These are phyloP conservation scores for Colletotrichum lupini DNA, from an alignment of 2,329 filamentous ascomycete genomes.

Conservation along the genomic window DNA sequence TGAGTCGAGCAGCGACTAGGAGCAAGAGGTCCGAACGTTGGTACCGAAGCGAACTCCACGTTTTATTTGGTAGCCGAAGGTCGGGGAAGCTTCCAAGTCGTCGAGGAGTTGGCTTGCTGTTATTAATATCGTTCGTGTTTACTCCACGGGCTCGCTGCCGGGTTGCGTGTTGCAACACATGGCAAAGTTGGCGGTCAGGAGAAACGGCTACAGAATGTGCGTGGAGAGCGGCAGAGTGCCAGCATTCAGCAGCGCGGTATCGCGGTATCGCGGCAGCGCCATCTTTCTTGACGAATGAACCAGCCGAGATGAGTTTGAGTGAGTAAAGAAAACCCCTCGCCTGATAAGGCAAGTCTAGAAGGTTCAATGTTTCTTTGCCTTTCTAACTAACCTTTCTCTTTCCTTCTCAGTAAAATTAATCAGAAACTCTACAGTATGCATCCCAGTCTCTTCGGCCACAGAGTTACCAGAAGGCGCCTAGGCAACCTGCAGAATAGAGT, in stretches of 20 bases:
- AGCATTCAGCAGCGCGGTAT: no score
- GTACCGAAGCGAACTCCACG: not conserved
- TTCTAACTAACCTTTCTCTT: not conserved
- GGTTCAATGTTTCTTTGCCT: not conserved
- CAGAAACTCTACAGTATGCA: not conserved
- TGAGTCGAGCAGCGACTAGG: not conserved
- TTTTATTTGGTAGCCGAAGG: not conserved
- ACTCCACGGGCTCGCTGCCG: not conserved
- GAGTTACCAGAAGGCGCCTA: not conserved
- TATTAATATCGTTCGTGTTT: not conserved
- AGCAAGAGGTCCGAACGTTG: not conserved
- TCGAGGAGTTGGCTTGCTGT: not conserved
- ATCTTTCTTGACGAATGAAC: not conserved
- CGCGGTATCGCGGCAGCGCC: not conserved
- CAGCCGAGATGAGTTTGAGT: not conserved
- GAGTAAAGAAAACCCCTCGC: not conserved
- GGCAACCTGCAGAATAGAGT: constrained; percentile 1
- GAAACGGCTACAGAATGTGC: not conserved
- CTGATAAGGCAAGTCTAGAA: constrained; percentile 1
- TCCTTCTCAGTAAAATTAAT: not conserved
- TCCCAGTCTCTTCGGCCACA: not conserved
- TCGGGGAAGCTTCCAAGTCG: not conserved
- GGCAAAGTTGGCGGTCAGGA: not conserved
- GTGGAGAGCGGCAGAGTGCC: not conserved
- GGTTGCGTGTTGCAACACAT: not conserved